Evolutionary conservation across 2,329 filamentous ascomycete species (phyloP), one percentile per base, ranked within the genome.

Genomic region (Cladosporium cucumerinum): DNA sequence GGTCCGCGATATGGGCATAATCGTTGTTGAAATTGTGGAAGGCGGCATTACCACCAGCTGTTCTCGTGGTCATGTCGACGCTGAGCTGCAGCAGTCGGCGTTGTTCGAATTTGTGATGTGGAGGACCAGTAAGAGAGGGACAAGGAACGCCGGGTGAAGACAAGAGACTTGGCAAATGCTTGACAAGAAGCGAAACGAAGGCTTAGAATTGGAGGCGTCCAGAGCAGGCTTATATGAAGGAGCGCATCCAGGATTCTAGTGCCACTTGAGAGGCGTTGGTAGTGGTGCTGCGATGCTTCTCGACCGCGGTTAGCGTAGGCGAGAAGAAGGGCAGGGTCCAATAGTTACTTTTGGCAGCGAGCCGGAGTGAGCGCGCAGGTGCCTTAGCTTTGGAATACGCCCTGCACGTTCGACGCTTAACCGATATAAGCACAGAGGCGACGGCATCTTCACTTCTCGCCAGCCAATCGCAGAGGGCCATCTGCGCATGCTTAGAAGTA

Each of bases 1-100:
- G 86, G 75, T 94, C 89, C 66, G 85, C 81, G 70, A 81, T 81
- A 69, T 82, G 85, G 59, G 83, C 82, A 68, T 89, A 91, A 77
- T 91, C 87, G 74, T 91, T 91, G 80, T 92, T 84, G 78, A 89
- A 92, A 81, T 92, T 92, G 80, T 89, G 87, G 79, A 89, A 91
- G 66, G 89, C 89, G 66, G 83, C 82, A 72, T 91, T 90, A 70
- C 88, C 88, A 66, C 88, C 88, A 0, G 81, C 73, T 1, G 87
- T 90, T 65, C 70, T 66, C 51, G 69, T 51, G 36, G 73, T 72
- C 74, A 76, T 76, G n/a, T 55, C 32, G 34, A 39, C 1, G 23
- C 21, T 55, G 25, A 11, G 48, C 30, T 36, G 21, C n/a, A 43
- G 25, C 32, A 11, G 7, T 16, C 8, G 49, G 48, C 26, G 46